Base-by-base conservation (phyloP, 2,329 filamentous ascomycete genomes). In the Hypocrella siamensis region DNA sequence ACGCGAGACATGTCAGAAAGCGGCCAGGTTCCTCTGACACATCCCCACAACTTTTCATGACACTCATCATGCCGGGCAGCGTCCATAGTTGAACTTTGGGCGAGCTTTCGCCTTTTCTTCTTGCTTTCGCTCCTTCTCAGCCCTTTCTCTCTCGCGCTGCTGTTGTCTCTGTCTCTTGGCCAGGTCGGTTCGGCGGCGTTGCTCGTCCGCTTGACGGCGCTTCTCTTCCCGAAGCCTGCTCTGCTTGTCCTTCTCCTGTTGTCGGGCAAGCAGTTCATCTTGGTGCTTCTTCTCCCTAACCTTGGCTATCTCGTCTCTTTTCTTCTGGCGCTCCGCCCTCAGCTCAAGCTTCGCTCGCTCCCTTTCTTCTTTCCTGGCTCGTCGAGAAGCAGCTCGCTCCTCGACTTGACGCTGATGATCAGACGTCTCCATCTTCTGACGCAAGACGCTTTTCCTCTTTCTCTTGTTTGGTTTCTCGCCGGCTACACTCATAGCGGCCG, bases 21-120 rank as follows among this genome's bases (percentile, higher is more conserved):
- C n/a, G n/a, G n/a, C n/a, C n/a, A n/a, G n/a, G n/a, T n/a, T n/a
- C n/a, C n/a, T n/a, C n/a, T n/a, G n/a, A n/a, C n/a, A n/a, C n/a
- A n/a, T n/a, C n/a, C n/a, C n/a, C n/a, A n/a, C n/a, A n/a, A n/a
- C n/a, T 14, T 18, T 26, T 16, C 15, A 25, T 35, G 36, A 31
- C 35, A 34, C 35, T 35, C 12, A 30, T 46, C 39, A 49, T 14
- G 18, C 36, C 33, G 35, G 40, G 27, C 35, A 30, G 28, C 31
- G 26, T 19, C 45, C 41, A 25, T 42, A 43, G 15, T 32, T 34
- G 41, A 38, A 42, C 29, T 30, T 46, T 26, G 42, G 43, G 17
- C 30, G 39, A 30, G 35, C 36, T 21, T 34, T 37, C 31, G 36
- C 36, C 26, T 38, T 40, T 38, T 43, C 24, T 42, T 31, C n/a